These are phyloP conservation scores for Candida vaughaniae DNA, from an alignment of 805 yeast species.

Conservation along the genomic window DNA sequence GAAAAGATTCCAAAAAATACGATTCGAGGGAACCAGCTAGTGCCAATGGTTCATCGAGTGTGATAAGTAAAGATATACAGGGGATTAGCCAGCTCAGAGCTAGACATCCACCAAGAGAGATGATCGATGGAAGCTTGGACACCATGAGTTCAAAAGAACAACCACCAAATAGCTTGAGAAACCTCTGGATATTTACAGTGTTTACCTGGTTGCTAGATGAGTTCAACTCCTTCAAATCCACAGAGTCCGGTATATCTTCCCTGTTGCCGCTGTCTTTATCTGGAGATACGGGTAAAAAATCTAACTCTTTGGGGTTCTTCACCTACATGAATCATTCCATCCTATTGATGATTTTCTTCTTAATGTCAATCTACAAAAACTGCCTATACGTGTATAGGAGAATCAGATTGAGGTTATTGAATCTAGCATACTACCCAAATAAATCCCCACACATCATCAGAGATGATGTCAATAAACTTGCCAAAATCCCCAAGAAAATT, in stretches of 20 bases:
- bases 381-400: slow-evolving; percentile 52
- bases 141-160: too few species aligned
- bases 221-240: background rate
- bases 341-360: slow-evolving; percentile 51
- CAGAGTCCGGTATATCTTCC: background rate
- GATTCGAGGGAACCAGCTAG: too few species aligned
- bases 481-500: slow-evolving; percentile 75
- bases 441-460: slow-evolving; percentile 84
- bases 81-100: too few species aligned
- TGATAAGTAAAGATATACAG: too few species aligned
- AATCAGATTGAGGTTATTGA: slow-evolving; percentile 54
- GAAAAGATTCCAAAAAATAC: too few species aligned
- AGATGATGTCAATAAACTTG: slow-evolving; percentile 69
- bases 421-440: slow-evolving; percentile 62
- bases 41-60: too few species aligned
- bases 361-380: slow-evolving; percentile 56
- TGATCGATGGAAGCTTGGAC: too few species aligned
- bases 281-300: too few species aligned
- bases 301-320: slow-evolving; percentile 5
- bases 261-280: background rate
- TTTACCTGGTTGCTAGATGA: slow-evolving; percentile 4
- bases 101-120: too few species aligned
- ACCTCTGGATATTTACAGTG: slow-evolving; percentile 2
- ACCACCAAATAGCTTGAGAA: slow-evolving; percentile 4
- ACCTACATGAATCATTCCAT: slow-evolving; percentile 43